Base-by-base conservation (phyloP, 169 alveolate genomes). In the Cryptosporidium andersoni region DNA sequence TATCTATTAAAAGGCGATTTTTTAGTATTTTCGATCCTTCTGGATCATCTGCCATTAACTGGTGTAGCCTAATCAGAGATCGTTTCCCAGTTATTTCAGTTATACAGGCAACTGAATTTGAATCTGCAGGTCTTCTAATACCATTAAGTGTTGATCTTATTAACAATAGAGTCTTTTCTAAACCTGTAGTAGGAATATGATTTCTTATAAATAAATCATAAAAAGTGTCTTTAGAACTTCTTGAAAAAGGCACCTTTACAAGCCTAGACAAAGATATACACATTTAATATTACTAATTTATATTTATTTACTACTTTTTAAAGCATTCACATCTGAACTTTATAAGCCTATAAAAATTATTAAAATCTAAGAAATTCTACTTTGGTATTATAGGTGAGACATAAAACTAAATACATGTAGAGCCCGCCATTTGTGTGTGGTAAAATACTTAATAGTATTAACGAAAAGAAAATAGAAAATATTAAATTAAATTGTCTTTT, bases 21-120 rank as follows among this genome's bases (percentile, higher is more conserved):
- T 64, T 64, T 42, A 45, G 43, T 47, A 64, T 47, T 16, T 8
- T 45, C 48, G 43, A 47, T 8, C 62, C 36, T 3, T 47, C 80
- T n/a, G 80, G 80, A 1, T 42, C 39, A 3, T 55, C 43, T 1
- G 8, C 25, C 62, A 64, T 42, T 40, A 64, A 34, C 43, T 2
- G 16, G 12, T 45, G 53, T 45, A 64, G n/a, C 11, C 11, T 64
- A 5, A 7, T 64, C 62, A 64, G 39, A 16, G 80, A 39, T 14
- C 43, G 43, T 34, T 14, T 47, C 25, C 62, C 43, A 12, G 39
- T 64, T 12, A 64, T 42, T n/a, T 64, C 62, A 4, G 60, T 45
- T 9, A 64, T 64, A 25, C 80, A 64, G 43, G 60, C 80, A 64
- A 64, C 80, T 5, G 80, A 37, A 3, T 47, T 42, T 11, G 80